Percentiles rank a stretch among this genome's conserved stretches.
Evolutionary conservation across 306 rosid genomes (phyloP).

Genomic region (Trifolium subterraneum): DNA sequence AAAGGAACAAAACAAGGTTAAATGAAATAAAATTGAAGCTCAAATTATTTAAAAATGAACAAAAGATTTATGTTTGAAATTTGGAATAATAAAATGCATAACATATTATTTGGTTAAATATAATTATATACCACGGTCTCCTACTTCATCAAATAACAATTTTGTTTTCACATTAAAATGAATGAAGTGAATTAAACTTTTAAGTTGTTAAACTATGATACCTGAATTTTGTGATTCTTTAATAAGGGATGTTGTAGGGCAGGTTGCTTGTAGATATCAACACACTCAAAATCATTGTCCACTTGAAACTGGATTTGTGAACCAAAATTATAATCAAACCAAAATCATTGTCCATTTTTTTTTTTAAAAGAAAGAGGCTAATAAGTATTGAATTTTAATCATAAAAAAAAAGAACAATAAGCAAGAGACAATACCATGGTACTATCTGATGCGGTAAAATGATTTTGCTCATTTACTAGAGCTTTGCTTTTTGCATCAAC

Average conservation of each 20-base stretch:
- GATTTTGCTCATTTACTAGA: background rate
- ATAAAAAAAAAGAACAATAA: background rate
- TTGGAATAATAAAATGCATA: too few relatives aligned
- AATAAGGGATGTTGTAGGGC: background rate
- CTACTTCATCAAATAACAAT: too few relatives aligned
- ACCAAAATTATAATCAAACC: background rate
- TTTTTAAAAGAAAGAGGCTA: too few relatives aligned
- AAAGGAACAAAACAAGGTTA: too few relatives aligned
- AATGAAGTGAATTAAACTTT: background rate
- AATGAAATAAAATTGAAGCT: too few relatives aligned
- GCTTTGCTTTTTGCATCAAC: background rate
- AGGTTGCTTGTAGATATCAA: conserved; percentile 30
- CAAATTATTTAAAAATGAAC: too few relatives aligned
- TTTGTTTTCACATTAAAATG: background rate
- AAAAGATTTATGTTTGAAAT: too few relatives aligned
- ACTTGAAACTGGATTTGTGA: background rate
- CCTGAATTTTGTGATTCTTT: conserved; percentile 30
- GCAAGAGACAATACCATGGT: background rate
- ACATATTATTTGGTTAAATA: too few relatives aligned
- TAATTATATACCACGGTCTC: too few relatives aligned
- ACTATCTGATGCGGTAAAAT: background rate
- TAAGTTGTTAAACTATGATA: background rate
- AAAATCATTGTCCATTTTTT: too few relatives aligned
- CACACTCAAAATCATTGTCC: conserved; percentile 1
- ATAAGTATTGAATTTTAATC: background rate